Base-by-base conservation (phyloP, 495 filamentous ascomycete species). In the Penicillium roqueforti region DNA sequence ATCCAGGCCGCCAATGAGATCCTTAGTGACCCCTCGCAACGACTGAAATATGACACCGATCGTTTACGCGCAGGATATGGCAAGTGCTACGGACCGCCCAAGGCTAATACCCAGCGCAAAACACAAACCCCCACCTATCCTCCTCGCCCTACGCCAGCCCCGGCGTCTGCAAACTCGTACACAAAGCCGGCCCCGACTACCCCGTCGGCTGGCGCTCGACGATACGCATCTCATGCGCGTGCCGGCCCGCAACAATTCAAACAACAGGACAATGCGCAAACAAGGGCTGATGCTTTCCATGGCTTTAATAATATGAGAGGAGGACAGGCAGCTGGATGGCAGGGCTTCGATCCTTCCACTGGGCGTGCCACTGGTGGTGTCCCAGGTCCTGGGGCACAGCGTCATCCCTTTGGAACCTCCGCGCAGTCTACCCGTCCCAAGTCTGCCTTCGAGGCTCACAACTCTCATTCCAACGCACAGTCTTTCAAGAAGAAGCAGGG, bases 1-100 rank as follows among this genome's bases (percentile, higher is more conserved):
- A 95, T 96, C 50, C 88, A 93, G 66, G 79, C 86, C 1, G 92
- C 92, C 20, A 83, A 93, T 56, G 92, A 96, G 63, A 80, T 97
- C 25, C 76, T 97, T 23, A 79, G 76, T 53, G 89, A 96, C 58
- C 73, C 84, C 0, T 70, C 75, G 29, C 71, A 77, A 58, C 84
- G 85, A 50, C 66, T 79, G 11, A 92, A 88, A 60, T 95, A 93
- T 61, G 92, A 97, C 66, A 78, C 81, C 4, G 81, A 88, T 46
- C 83, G 89, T 20, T 58, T 78, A 41, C 75, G 75, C 31, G 73
- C 73, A 43, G 73, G 73, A 7, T 76, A 75, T 47, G 73, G 73
- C 18, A 76, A 69, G 40, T 28, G 59, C 3, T 75, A 74, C 23
- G 73, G 64, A 0, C 68, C 71, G 19, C 42, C 71, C 1, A 71